These are phyloP conservation scores for Nemania abortiva DNA, from an alignment of 2,329 filamentous ascomycete genomes.

Conservation along the genomic window DNA sequence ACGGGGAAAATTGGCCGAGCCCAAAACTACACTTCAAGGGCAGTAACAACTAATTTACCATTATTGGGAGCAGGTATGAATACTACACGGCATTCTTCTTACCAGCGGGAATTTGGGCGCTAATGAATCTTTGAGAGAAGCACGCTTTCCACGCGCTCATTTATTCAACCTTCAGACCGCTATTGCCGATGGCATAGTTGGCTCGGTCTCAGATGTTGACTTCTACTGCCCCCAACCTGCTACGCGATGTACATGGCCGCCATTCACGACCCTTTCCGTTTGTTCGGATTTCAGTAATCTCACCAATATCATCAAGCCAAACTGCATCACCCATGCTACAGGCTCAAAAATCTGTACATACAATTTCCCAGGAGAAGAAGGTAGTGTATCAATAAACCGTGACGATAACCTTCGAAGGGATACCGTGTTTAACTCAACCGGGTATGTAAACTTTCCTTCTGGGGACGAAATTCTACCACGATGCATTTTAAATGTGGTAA, in stretches of 20 bases:
- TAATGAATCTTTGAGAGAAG: not conserved
- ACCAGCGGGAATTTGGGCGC: not conserved
- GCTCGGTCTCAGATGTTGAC: conserved; percentile 23
- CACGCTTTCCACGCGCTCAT: not conserved
- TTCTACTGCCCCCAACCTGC: conserved; percentile 35
- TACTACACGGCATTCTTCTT: not conserved
- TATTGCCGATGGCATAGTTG: conserved; percentile 34
- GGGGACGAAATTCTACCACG: not conserved
- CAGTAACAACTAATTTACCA: not conserved
- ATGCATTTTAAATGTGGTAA: not conserved
- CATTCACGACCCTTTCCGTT: conserved; percentile 39
- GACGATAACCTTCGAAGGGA: not conserved
- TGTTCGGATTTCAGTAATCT: conserved; percentile 37
- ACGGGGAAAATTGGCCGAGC: conserved; percentile 16
- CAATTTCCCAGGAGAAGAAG: conserved; percentile 25
- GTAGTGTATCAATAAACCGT: not conserved
- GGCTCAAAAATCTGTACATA: not conserved
- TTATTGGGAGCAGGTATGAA: not conserved
- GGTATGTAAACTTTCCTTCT: not conserved
- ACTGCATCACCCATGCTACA: not conserved
- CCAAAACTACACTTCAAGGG: conserved; percentile 17
- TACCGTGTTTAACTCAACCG: not conserved
- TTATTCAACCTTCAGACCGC: conserved; percentile 36
- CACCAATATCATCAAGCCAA: conserved; percentile 14
- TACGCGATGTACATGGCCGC: conserved; percentile 35